These are phyloP conservation scores for Tuber aestivum DNA, from an alignment of 495 filamentous ascomycete genomes.

Conservation along the genomic window DNA sequence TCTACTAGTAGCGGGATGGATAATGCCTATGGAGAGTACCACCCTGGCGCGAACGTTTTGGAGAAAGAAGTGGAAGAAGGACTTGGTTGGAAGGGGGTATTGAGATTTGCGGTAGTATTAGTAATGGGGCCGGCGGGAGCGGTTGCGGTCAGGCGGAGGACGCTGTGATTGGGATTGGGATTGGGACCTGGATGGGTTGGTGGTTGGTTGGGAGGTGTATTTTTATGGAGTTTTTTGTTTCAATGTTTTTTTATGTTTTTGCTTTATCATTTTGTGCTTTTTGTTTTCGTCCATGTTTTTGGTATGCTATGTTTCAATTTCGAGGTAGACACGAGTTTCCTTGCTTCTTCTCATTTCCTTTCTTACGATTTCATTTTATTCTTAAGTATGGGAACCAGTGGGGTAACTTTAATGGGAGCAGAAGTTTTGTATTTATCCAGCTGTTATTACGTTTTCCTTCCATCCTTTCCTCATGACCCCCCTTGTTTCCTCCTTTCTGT, in stretches of 20 bases:
- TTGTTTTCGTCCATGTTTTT: neutral
- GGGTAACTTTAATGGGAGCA: conserved; percentile 7
- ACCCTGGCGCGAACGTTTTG: conserved; percentile 7
- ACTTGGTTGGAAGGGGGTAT: conserved; percentile 18
- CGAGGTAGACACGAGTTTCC: conserved; percentile 1
- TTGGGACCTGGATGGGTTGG: neutral
- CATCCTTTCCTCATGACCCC: conserved; percentile 7
- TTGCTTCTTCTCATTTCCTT: neutral
- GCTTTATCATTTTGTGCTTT: conserved; percentile 26
- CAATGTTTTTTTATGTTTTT: conserved; percentile 7
- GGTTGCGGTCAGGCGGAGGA: conserved; percentile 27
- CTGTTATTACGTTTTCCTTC: conserved; percentile 22
- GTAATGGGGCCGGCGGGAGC: conserved; percentile 20
- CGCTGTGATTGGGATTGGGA: conserved; percentile 18
- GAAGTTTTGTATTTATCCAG: conserved; percentile 19
- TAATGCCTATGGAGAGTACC: conserved; percentile 23
- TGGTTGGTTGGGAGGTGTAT: conserved; percentile 11
- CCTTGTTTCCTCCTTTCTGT: neutral
- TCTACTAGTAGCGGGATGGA: conserved; percentile 16
- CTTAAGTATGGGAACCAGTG: conserved; percentile 12
- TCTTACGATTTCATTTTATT: conserved; percentile 15
- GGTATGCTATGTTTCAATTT: conserved; percentile 7
- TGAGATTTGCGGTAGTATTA: conserved; percentile 22
- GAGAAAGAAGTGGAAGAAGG: conserved; percentile 20
- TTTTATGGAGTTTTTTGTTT: conserved; percentile 28